Evolutionary conservation across 2,329 filamentous ascomycete species (phyloP).

Genomic region (Pseudogymnoascus sp.): DNA sequence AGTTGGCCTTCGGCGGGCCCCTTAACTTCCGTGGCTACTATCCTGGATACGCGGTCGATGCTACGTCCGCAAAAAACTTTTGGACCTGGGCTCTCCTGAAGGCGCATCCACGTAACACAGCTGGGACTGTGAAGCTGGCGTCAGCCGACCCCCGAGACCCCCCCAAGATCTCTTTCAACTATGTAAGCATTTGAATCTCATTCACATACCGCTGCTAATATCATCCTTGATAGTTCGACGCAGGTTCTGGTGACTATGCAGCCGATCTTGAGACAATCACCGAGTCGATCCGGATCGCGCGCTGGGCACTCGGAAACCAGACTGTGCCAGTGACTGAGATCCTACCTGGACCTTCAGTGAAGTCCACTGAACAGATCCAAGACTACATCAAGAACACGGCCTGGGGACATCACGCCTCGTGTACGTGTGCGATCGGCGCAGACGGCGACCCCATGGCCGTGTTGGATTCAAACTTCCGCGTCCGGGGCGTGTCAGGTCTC

Average conservation of each 20-base stretch:
- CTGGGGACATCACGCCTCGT: constrained; percentile 51
- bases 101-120: constrained; percentile 52
- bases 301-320: constrained; percentile 31
- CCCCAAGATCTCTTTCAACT: constrained; percentile 55
- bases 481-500: constrained; percentile 45
- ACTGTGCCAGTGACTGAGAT: constrained; percentile 35
- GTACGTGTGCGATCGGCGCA: constrained; percentile 44
- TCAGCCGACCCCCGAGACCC: constrained; percentile 54
- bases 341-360: constrained; percentile 33
- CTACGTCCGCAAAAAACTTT: constrained; percentile 32
- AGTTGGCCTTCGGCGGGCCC: constrained; percentile 27
- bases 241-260: constrained; percentile 27
- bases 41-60: constrained; percentile 30
- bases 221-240: constrained; percentile 30
- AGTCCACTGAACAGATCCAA: constrained; percentile 35
- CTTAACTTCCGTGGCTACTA: constrained; percentile 35
- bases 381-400: constrained; percentile 40
- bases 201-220: background rate
- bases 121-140: constrained; percentile 52
- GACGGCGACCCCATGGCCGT: constrained; percentile 34
- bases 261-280: constrained; percentile 16
- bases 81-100: constrained; percentile 40
- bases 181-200: constrained; percentile 18
- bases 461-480: constrained; percentile 46
- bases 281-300: constrained; percentile 15